Conservation (phyloP, 192 early-diverging fungal species). For the Backusella parvicylindrica region DNA sequence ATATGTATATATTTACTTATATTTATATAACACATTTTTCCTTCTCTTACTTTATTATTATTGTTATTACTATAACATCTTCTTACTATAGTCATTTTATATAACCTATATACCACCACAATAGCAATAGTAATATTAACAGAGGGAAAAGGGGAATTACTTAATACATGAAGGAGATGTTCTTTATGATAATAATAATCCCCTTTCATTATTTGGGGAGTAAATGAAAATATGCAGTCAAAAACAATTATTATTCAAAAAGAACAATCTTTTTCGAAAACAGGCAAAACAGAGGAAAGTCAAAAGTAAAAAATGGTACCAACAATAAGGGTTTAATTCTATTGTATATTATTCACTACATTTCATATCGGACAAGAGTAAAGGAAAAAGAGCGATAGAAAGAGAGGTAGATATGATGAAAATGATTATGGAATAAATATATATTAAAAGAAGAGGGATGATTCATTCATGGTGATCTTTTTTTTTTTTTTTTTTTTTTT, state of each 20-base stretch:
- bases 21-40: too few species aligned
- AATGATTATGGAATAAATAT: too few species aligned
- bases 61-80: too few species aligned
- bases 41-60: too few species aligned
- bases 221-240: not conserved
- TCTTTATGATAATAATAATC: not conserved
- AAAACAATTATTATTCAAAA: not conserved
- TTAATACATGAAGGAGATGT: not conserved
- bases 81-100: not conserved
- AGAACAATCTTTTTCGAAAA: not conserved
- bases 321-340: too few species aligned
- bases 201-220: slow-evolving; percentile 1
- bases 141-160: not conserved
- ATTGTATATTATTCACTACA: not conserved
- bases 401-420: too few species aligned
- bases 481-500: not conserved
- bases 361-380: not conserved
- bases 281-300: not conserved
- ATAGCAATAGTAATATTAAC: not conserved
- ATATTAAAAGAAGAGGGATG: too few species aligned
- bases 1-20: too few species aligned
- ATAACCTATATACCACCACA: not conserved
- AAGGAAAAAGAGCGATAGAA: too few species aligned
- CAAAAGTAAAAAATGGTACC: not conserved
- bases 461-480: not conserved